Evolutionary conservation across 1,284 basidiomycete genomes (phyloP), one percentile per base, ranked within the genome.

Genomic region (Boletellus deceptivus): DNA sequence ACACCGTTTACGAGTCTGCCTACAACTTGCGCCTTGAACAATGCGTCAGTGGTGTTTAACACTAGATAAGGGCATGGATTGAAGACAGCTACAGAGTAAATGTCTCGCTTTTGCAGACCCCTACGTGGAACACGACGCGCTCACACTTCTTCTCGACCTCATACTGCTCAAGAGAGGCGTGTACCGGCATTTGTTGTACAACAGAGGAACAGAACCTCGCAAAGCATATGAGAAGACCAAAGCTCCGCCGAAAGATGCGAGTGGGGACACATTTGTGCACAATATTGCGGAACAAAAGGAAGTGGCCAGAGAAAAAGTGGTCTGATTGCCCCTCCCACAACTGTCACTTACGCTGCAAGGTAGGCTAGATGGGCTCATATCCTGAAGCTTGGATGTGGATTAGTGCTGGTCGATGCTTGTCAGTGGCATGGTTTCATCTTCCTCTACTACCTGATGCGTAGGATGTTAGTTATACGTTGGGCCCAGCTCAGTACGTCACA

Each of bases 141-240:
- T 94, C 46, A 84, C 86, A 1, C 73, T 96, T 18, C 70, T 92
- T 2, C 76, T 96, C 40, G 93, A 96, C 68, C 75, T 96, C 9
- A 89, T 96, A 48, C 76, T 96, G 24, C 78, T 96, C 39, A 96
- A 95, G 67, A 78, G 89, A 18, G 84, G 84, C 20, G 93, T 95
- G 1, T 96, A 90, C 65, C 77, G 91, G 13, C 93, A 97, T 71
- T 71, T 97, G 22, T 72, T 97, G n/a, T 96, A 91, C 67, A 97
- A 97, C 62, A 76, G 91, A 39, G 89, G 84, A 5, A 72, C 84
- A 2, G 76, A 78, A 39, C 87, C 89, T 1, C 71, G 82, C 54
- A 75, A 69, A 53, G 69, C 64, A 6, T 53, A 51, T 13, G 60
- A 61, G 22, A 61, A 55, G 49, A 41, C 35, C 17, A 55, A 40